phyloP scores from a whole-genome alignment of 495 filamentous ascomycete genomes.

The Trichoderma asperelloides region DNA sequence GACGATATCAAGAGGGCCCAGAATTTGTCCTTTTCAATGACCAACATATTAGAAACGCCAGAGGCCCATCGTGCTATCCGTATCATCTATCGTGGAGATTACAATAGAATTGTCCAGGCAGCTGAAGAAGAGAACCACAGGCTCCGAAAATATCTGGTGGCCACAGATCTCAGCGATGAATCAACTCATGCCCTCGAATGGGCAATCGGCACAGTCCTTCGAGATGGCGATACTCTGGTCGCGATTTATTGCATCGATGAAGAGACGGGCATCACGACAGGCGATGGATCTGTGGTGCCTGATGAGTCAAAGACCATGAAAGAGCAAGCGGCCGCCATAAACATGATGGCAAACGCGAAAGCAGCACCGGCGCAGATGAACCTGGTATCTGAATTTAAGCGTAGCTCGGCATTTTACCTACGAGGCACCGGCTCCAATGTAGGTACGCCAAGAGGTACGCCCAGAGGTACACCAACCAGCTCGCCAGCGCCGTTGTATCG shows the following conservation, averaged over 20 bases:
- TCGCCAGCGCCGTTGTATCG: constrained; percentile 34
- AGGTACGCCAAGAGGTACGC: constrained; percentile 25
- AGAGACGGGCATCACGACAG: constrained; percentile 51
- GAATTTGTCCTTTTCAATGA: constrained; percentile 68
- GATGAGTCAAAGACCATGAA: constrained; percentile 55
- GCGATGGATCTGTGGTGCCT: constrained; percentile 23
- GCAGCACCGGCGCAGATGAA: constrained; percentile 15
- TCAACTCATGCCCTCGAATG: constrained; percentile 91
- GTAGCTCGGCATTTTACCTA: constrained; percentile 11
- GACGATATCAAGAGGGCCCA: constrained; percentile 80
- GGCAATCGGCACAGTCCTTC: constrained; percentile 91
- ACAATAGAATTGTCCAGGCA: constrained; percentile 56
- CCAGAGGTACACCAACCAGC: constrained; percentile 19
- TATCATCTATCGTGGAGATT: constrained; percentile 84
- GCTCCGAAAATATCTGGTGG: constrained; percentile 81
- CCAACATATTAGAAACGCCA: constrained; percentile 65
- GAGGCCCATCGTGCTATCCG: constrained; percentile 70
- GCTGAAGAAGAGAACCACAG: constrained; percentile 68
- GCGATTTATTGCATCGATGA: constrained; percentile 89
- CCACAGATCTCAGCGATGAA: constrained; percentile 87
- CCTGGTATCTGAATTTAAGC: constrained; percentile 13
- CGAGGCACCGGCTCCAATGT: constrained; percentile 14
- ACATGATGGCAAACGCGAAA: constrained; percentile 30
- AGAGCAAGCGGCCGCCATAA: constrained; percentile 55
- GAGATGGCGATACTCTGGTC: constrained; percentile 88